Conservation (phyloP, 345 rosid species). For the Psidium friedrichsthalianum region DNA sequence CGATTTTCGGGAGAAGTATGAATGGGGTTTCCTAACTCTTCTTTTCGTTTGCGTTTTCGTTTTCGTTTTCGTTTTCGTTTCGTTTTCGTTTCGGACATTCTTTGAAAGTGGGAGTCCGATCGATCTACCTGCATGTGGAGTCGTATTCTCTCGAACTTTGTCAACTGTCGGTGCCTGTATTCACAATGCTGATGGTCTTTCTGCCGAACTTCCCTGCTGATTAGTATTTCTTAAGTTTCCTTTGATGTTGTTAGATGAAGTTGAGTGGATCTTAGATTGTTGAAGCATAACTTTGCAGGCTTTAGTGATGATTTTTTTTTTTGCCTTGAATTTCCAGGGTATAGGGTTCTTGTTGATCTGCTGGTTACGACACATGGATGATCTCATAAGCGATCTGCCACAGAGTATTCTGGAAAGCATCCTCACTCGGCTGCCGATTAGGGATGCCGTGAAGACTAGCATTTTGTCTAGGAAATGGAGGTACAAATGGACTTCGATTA, state of each 20-base stretch:
- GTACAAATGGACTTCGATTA: conserved; percentile 60
- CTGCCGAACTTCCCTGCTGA: background rate
- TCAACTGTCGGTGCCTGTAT: background rate
- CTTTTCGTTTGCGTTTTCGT: too few relatives aligned
- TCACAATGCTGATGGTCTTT: background rate
- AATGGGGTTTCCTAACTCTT: background rate
- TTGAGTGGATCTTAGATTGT: background rate
- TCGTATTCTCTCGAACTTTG: background rate
- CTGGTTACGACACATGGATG: conserved; percentile 9
- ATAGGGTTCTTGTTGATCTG: conserved; percentile 22
- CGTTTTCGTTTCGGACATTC: background rate
- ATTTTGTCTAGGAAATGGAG: conserved; percentile 75
- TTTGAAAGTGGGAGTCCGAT: background rate
- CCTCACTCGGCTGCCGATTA: conserved; percentile 46
- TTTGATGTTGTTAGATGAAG: background rate
- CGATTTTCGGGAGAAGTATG: background rate
- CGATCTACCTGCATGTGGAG: background rate
- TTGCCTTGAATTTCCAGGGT: background rate
- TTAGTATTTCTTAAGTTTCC: background rate
- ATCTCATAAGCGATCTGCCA: conserved; percentile 69
- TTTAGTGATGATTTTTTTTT: background rate
- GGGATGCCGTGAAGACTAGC: conserved; percentile 77
- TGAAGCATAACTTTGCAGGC: background rate
- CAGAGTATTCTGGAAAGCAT: conserved; percentile 71
- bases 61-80: background rate